These are phyloP conservation scores for Botrytis squamosa DNA, from an alignment of 2,329 filamentous ascomycete species.

Conservation along the genomic window DNA sequence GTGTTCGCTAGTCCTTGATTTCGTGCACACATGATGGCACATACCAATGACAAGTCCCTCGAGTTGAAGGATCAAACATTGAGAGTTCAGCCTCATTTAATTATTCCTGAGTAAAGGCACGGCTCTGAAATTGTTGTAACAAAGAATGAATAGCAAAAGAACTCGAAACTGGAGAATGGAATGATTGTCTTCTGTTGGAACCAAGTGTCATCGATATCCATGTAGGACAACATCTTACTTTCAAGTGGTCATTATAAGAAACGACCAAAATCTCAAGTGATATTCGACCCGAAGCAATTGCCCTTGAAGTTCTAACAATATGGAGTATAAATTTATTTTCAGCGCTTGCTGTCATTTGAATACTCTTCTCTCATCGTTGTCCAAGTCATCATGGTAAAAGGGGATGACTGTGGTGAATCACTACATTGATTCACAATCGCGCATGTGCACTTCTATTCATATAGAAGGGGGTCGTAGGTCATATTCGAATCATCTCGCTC, in stretches of 20 bases:
- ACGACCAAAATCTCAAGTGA: not conserved
- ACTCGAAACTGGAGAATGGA: not conserved
- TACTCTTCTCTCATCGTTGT: not conserved
- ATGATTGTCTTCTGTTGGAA: not conserved
- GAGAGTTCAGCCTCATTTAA: too few relatives aligned
- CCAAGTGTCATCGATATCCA: not conserved
- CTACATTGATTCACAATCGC: not conserved
- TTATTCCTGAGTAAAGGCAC: not conserved
- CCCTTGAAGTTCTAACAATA: too few relatives aligned
- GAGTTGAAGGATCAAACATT: not conserved
- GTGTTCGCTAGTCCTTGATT: not conserved
- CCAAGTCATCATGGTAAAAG: not conserved
- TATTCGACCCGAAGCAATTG: not conserved
- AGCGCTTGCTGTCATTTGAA: not conserved
- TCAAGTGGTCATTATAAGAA: not conserved
- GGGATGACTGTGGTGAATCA: not conserved
- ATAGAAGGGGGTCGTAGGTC: not conserved
- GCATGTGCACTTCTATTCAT: not conserved
- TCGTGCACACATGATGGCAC: not conserved
- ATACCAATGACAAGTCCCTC: not conserved
- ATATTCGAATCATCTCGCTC: not conserved
- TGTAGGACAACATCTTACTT: not conserved
- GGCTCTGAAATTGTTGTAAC: rapidly evolving
- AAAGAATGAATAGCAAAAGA: not conserved
- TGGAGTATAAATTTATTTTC: not conserved